phyloP scores from a whole-genome alignment of 176 grass and related monocot species.

The Dendrocalamus sinicus region DNA sequence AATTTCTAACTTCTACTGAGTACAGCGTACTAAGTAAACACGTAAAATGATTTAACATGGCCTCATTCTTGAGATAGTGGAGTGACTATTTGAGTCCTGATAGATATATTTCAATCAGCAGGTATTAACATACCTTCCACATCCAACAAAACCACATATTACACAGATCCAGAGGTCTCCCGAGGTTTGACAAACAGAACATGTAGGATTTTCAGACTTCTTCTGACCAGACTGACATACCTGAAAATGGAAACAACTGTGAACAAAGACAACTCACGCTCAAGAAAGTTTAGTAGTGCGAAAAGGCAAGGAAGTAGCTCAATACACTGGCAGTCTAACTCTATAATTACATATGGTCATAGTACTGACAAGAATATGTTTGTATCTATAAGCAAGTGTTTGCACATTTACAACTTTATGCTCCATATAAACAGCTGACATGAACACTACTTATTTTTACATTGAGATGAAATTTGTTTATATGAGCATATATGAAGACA shows the following conservation, averaged over 20 bases:
- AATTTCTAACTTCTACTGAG: conserved; percentile 31
- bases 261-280: conserved; percentile 8
- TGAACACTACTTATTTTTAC: neutral
- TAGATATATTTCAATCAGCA: neutral
- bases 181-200: conserved; percentile 85
- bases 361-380: conserved; percentile 18
- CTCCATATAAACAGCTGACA: neutral
- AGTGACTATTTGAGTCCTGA: neutral
- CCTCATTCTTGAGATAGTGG: neutral
- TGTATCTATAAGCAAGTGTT: neutral
- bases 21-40: neutral
- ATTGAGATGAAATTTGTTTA: neutral
- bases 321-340: conserved; percentile 3
- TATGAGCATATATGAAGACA: neutral
- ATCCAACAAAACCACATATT: conserved; percentile 98
- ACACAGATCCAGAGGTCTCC: conserved; percentile 98
- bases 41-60: conserved; percentile 6
- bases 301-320: neutral
- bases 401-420: conserved; percentile 2
- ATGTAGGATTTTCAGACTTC: conserved; percentile 77
- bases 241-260: conserved; percentile 56
- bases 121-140: conserved; percentile 73
- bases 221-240: conserved; percentile 93
- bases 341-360: neutral
- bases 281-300: neutral